Conservation (phyloP, 176 grass and related monocot species). For the Alloteropsis semialata region DNA sequence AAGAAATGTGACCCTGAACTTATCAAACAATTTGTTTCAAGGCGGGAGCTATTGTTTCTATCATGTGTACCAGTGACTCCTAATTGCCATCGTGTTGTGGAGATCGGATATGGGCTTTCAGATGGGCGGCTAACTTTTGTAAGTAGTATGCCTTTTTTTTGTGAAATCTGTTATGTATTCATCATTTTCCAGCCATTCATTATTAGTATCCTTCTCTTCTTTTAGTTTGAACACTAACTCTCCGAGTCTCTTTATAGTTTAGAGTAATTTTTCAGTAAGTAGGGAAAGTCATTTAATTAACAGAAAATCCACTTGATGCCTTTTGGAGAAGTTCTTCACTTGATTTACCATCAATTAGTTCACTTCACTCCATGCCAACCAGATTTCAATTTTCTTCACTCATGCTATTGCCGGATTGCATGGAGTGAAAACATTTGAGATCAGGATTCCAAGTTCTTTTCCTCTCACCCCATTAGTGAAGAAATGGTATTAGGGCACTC, state of each 20-base stretch:
- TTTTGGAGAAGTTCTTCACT: not conserved
- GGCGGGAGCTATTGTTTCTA: slow-evolving; percentile 62
- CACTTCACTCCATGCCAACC: not conserved
- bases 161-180: not conserved
- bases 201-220: not conserved
- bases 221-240: slow-evolving; percentile 4
- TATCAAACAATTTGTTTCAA: slow-evolving; percentile 61
- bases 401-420: not conserved
- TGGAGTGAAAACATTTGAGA: not conserved
- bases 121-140: slow-evolving; percentile 85
- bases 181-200: not conserved
- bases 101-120: slow-evolving; percentile 58
- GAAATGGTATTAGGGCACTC: not conserved
- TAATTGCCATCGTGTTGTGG: slow-evolving; percentile 74
- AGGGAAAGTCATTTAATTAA: not conserved
- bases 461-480: not conserved
- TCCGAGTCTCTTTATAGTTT: slow-evolving; percentile 27
- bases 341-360: not conserved
- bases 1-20: slow-evolving; percentile 70
- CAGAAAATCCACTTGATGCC: not conserved
- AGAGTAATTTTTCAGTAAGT: not conserved
- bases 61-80: slow-evolving; percentile 81
- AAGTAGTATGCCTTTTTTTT: slow-evolving; percentile 23
- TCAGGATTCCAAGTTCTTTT: not conserved
- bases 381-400: not conserved